Evolutionary conservation across 2,329 filamentous ascomycete genomes (phyloP), one percentile per base, ranked within the genome.

Genomic region (Capronia epimyces): DNA sequence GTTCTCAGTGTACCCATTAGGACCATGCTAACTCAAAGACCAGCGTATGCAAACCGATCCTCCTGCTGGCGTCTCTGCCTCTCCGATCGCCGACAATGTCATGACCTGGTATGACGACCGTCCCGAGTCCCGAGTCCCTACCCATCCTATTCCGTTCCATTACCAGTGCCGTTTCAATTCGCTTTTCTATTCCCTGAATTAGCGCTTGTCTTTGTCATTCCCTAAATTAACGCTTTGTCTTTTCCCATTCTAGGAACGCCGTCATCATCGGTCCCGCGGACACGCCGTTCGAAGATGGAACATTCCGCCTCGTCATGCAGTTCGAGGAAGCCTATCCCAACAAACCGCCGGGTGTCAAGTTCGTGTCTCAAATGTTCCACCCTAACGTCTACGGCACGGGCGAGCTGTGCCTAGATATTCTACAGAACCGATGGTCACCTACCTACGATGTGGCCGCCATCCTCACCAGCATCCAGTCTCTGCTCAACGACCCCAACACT

Each of bases 21-120:
- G n/a, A n/a, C 12, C 2, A 34, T 37, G 12, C 34, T 31, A 31
- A 24, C 24, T 20, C 6, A 50, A 43, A 36, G 49, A 3, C 13
- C 67, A 95, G 90, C 89, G 93, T 71, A 98, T 98, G 91, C 93
- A 98, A 75, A 97, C 91, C 40, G 93, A 98, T 67, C 93, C 93
- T 69, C 93, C 93, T 8, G 91, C 91, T 45, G 93, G 93, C 52
- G 91, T 98, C 46, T 97, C 91, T 59, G 93, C 93, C 13, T 97
- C 90, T 46, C 93, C 93, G 5, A 87, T 97, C 41, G 89, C 91
- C 55, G 89, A 95, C 66, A 95, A 95, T 75, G 89, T 95, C 64
- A 95, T 95, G 89, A 95, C 88, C 43, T 95, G 89, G 89, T 94
- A 78, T 59, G 78, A 63, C 55, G 47, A 57, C 56, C 16, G 16